Percentiles rank a stretch among this genome's conserved stretches.
phyloP scores from a whole-genome alignment of 192 early-diverging fungal genomes.

The Coemansia brasiliensis region DNA sequence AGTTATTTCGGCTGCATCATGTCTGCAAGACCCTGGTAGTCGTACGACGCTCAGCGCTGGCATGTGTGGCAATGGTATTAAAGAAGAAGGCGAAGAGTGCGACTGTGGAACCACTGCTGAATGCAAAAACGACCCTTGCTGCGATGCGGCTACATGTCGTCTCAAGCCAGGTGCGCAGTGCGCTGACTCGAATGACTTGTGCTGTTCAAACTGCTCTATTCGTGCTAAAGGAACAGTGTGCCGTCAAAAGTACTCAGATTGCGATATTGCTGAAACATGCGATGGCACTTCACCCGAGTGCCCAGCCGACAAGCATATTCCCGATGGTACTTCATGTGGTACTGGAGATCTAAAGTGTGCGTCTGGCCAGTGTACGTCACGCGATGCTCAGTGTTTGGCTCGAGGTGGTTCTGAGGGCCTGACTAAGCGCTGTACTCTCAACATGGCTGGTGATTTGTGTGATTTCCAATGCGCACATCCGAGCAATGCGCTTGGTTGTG shows the following conservation, averaged over 20 bases:
- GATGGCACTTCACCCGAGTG: constrained; percentile 70
- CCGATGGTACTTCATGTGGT: constrained; percentile 71
- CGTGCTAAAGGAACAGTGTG: constrained; percentile 63
- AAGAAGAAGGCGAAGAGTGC: constrained; percentile 87
- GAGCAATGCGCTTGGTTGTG: constrained; percentile 39
- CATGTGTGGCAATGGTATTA: constrained; percentile 95
- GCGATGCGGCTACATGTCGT: constrained; percentile 78
- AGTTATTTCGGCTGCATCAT: constrained; percentile 26
- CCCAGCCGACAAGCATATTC: constrained; percentile 64
- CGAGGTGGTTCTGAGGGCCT: constrained; percentile 58
- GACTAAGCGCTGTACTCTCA: constrained; percentile 57
- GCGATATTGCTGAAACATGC: constrained; percentile 80
- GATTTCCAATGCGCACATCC: constrained; percentile 66
- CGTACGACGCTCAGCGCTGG: constrained; percentile 50
- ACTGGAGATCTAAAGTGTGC: constrained; percentile 57
- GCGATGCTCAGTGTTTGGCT: constrained; percentile 67
- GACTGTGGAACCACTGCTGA: constrained; percentile 76
- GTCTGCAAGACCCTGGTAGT: constrained; percentile 50
- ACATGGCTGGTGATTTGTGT: constrained; percentile 59
- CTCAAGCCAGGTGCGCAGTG: constrained; percentile 75
- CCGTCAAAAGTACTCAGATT: constrained; percentile 70
- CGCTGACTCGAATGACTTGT: constrained; percentile 79
- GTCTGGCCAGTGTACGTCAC: constrained; percentile 70
- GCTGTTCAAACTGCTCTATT: constrained; percentile 75
- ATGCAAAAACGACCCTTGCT: constrained; percentile 80